Evolutionary conservation across 352 stramenopile species (phyloP), one percentile per base, ranked within the genome.

Genomic region (Achlya hypogyna): DNA sequence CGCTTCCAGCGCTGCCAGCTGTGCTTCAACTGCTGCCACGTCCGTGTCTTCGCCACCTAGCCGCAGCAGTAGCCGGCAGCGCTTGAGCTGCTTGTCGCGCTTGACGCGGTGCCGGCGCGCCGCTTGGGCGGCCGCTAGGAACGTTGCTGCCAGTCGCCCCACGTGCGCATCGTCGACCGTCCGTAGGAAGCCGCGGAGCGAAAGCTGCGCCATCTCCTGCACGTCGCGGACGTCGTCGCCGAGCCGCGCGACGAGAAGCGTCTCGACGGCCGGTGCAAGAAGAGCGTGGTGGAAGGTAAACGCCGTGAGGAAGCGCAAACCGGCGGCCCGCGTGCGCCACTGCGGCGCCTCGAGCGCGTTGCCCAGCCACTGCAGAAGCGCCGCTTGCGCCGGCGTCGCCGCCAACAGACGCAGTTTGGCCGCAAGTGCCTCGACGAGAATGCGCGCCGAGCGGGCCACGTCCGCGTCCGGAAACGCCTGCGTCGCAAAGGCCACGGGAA

Each of bases 261-360:
- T 51, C 40, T 88, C 76, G 34, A 90, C 68, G 38, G 20, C 34
- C 40, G 1, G 73, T 76, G 27, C 86, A 71, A 87, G 79, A 6
- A 83, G 63, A 74, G 80, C 88, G 69, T 92, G 84, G 66, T 88
- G 89, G 45, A 92, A 92, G 12, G 71, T 76, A 52, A 92, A 84
- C 23, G 81, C 76, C 64, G 81, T 87, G 8, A 87, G 69, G 71
- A 92, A 92, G 0, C 84, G 84, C 47, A 92, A 72, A 23, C 87
- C 80, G 4, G 78, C 80, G 20, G 74, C 82, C 22, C 84, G 81
- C 1, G 79, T 88, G 63, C 89, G 89, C 84, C 84, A 90, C 16
- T 77, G 69, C 14, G 42, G 69, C 20, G 82, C 78, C 20, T 47
- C 60, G 3, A 70, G 73, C 28, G 87, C 76, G 16, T 67, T 40